A percentile compares a stretch with the other conserved stretches of the same genome.
phyloP scores from a whole-genome alignment of 2,329 filamentous ascomycete species.

The Fusarium sp. region DNA sequence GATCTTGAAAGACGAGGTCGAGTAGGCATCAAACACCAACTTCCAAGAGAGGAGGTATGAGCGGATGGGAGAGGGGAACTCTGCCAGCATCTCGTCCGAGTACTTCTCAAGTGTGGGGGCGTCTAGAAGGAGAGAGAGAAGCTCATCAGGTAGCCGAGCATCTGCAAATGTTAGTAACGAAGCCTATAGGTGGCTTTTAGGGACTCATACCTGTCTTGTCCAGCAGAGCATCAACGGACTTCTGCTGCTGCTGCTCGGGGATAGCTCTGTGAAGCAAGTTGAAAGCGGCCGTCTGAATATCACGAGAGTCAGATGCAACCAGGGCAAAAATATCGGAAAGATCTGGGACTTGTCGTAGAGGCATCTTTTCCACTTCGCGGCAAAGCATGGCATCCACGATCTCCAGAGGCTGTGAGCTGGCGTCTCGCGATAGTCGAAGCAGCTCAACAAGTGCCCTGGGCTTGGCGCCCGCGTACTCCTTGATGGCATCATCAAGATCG shows the following conservation, averaged over 20 bases:
- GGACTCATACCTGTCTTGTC: constrained; percentile 69
- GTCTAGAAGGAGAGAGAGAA: constrained; percentile 85
- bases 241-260: constrained; percentile 80
- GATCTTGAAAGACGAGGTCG: constrained; percentile 82
- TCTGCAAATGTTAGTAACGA: constrained; percentile 50
- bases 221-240: constrained; percentile 81
- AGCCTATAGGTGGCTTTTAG: rapidly evolving
- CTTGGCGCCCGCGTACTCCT: constrained; percentile 67
- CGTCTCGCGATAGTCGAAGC: constrained; percentile 65
- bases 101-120: constrained; percentile 78
- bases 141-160: constrained; percentile 83
- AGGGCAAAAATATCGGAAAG: constrained; percentile 79
- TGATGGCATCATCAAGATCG: constrained; percentile 82
- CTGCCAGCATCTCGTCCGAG: constrained; percentile 72
- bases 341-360: constrained; percentile 71
- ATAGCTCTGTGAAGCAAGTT: constrained; percentile 84
- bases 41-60: constrained; percentile 92
- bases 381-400: constrained; percentile 82
- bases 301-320: constrained; percentile 78
- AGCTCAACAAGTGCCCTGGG: constrained; percentile 71
- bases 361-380: constrained; percentile 74
- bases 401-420: constrained; percentile 72
- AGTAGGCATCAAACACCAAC: constrained; percentile 88
- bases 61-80: constrained; percentile 77
- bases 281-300: constrained; percentile 85